These are phyloP conservation scores for Phoma sp. DNA, from an alignment of 2,329 filamentous ascomycete genomes.

Conservation along the genomic window DNA sequence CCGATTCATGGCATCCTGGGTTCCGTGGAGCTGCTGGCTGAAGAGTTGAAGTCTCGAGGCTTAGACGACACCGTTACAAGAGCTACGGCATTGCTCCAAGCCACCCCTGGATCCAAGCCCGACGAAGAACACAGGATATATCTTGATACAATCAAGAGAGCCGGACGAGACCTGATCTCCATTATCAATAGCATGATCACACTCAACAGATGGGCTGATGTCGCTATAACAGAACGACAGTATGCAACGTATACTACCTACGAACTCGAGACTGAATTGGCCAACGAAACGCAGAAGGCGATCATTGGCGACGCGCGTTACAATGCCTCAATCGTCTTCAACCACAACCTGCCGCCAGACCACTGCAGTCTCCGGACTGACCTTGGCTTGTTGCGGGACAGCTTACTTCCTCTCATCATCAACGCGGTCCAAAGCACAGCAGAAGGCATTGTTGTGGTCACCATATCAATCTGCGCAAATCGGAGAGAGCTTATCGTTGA, in stretches of 20 bases:
- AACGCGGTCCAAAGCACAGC: neutral
- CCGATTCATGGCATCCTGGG: neutral
- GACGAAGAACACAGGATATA: neutral
- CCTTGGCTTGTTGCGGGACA: neutral
- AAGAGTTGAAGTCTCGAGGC: neutral
- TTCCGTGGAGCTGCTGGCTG: neutral
- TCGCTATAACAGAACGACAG: neutral
- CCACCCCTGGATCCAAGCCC: neutral
- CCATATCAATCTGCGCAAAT: neutral
- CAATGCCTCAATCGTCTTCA: neutral
- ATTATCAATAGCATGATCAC: slow-evolving; percentile 3
- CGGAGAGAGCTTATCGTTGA: neutral
- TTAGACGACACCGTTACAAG: neutral
- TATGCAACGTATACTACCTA: neutral
- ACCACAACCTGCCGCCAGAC: neutral
- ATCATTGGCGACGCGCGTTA: neutral
- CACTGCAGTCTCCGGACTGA: neutral
- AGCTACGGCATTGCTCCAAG: neutral
- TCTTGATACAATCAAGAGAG: slow-evolving; percentile 2
- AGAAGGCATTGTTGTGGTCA: neutral
- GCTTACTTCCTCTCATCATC: neutral
- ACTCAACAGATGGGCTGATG: neutral
- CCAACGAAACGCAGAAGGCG: neutral
- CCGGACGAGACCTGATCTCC: neutral
- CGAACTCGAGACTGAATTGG: neutral